Evolutionary conservation across 2,329 filamentous ascomycete genomes (phyloP), one percentile per base, ranked within the genome.

Genomic region (Phoma sp.): DNA sequence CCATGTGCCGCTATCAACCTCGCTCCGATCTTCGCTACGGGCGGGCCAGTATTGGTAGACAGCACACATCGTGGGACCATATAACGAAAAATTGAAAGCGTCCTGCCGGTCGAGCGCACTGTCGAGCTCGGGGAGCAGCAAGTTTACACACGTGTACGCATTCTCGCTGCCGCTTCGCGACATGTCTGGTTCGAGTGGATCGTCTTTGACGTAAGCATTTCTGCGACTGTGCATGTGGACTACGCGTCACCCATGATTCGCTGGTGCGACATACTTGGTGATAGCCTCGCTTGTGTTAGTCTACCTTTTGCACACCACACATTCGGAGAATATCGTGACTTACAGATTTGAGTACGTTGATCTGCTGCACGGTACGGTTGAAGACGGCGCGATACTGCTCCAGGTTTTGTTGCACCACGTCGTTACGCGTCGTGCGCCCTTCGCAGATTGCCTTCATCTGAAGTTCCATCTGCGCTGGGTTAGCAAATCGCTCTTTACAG

Each of bases 401-500:
- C 51, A 99, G 80, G 71, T 89, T 96, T 73, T 96, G 88, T 49
- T 87, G 82, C 37, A 99, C 83, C 41, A 99, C 90, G 18, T 85
- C 83, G 48, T 84, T 82, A 67, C 86, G 88, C 30, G 88, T 90
- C 60, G 86, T 89, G 46, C 85, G 86, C 24, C 95, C 95, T 55
- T 93, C 92, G 76, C 95, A 98, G 52, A 99, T 97, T 53, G 90
- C 91, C 72, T 93, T 95, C 93, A 99, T 97, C 73, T 92, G 91
- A 58, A 91, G 78, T 76, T 99, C 95, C 91, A 97, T 97, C 80
- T 82, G 61, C 56, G 45, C 25, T 43, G 30, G 36, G 36, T 68
- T 57, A 67, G 62, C 54, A 24, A 32, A 45, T 43, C 52, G 40
- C 41, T 53, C 51, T 18, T 25, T 42, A 4, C 7, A 46, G 37